Conservation (phyloP, 768 basidiomycete species). For the Tulasnella sp. region DNA sequence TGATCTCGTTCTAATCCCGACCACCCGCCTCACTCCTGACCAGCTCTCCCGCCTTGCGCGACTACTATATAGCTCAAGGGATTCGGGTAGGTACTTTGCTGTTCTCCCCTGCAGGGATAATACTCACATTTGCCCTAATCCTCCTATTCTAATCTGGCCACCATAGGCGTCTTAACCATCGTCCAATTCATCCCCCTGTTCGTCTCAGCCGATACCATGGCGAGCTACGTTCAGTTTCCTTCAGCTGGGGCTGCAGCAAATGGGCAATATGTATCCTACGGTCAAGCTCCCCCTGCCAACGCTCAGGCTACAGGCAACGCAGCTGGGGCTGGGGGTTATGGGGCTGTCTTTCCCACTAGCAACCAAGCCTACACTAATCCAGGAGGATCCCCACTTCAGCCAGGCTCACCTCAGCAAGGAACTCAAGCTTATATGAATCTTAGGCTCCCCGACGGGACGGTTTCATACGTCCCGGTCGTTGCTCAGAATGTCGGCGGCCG, state of each 20-base stretch:
- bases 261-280: neutral
- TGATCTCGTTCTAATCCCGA: neutral
- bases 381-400: neutral
- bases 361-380: neutral
- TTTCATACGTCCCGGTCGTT: neutral
- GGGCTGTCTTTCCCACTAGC: neutral
- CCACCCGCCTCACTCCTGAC: neutral
- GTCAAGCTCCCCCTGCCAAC: neutral
- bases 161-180: neutral
- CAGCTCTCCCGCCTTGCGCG: neutral
- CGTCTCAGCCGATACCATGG: conserved; percentile 1
- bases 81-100: neutral
- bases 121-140: neutral
- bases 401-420: neutral
- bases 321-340: neutral
- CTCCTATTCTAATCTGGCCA: neutral
- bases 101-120: neutral
- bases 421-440: neutral
- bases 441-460: neutral
- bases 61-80: neutral
- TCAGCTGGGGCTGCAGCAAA: neutral
- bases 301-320: neutral
- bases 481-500: conserved; percentile 6
- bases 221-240: conserved; percentile 9
- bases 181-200: conserved; percentile 10